Percentiles rank a stretch among this genome's conserved stretches.
phyloP scores from a whole-genome alignment of 345 rosid genomes.

The Gynandropsis gynandra region DNA sequence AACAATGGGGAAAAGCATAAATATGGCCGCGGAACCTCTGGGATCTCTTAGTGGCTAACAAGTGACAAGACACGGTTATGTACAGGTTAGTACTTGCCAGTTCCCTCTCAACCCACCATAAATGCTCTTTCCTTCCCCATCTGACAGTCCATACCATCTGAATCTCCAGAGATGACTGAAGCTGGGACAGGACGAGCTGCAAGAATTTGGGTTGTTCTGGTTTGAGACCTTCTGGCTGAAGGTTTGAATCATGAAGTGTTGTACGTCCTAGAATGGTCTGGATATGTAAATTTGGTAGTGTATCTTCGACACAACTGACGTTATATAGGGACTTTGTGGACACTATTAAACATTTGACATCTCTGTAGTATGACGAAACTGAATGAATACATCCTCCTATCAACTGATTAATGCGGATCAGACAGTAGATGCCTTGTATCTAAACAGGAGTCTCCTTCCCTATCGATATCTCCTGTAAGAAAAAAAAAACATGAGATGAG shows the following conservation, averaged over 20 bases:
- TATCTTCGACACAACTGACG: conserved; percentile 18
- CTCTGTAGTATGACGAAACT: background rate
- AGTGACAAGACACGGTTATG: conserved; percentile 19
- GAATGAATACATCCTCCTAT: background rate
- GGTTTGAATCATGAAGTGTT: conserved; percentile 13
- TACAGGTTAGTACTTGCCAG: conserved; percentile 19
- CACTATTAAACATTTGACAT: background rate
- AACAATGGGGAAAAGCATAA: conserved; percentile 91
- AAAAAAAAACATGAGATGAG: conserved; percentile 11
- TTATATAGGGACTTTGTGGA: conserved; percentile 9
- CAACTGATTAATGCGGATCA: conserved; percentile 7
- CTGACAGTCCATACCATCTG: conserved; percentile 15
- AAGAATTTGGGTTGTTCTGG: conserved; percentile 7
- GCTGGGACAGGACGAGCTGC: conserved; percentile 19
- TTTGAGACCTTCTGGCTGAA: conserved; percentile 17
- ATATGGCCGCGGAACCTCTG: conserved; percentile 42
- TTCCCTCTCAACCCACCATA: background rate
- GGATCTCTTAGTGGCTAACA: conserved; percentile 12
- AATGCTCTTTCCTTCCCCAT: conserved; percentile 7
- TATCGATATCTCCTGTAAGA: conserved; percentile 19
- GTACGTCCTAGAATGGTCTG: conserved; percentile 13
- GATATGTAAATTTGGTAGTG: conserved; percentile 15
- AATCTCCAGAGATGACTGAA: conserved; percentile 11
- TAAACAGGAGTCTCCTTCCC: conserved; percentile 25
- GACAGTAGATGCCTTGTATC: conserved; percentile 11